Evolutionary conservation across 129 eudicot species (phyloP).

Genomic region (Artemisia tridentata): DNA sequence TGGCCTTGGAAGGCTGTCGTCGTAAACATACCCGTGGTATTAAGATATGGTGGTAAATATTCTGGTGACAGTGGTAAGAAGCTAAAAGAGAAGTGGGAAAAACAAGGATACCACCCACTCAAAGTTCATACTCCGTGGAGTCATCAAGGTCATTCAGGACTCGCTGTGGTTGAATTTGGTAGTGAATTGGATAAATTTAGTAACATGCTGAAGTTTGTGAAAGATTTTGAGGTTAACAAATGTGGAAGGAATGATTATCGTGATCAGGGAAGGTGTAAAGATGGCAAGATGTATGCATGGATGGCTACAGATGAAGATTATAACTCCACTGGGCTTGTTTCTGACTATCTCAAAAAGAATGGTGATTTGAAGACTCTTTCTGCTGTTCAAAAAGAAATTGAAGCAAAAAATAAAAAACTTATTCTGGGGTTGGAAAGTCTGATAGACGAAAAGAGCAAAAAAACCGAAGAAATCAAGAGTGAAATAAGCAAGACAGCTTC

Average conservation of each 20-base stretch:
- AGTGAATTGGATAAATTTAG: constrained; percentile 52
- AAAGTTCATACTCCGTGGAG: constrained; percentile 71
- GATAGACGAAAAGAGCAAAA: constrained; percentile 39
- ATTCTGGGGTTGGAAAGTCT: constrained; percentile 33
- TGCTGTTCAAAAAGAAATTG: constrained; percentile 52
- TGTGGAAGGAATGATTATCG: constrained; percentile 57
- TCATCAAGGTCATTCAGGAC: constrained; percentile 55
- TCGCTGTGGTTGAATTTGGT: constrained; percentile 57
- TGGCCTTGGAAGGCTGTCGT: constrained; percentile 78
- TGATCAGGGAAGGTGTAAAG: constrained; percentile 30
- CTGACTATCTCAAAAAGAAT: constrained; percentile 44
- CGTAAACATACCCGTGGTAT: constrained; percentile 52
- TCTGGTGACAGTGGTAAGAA: constrained; percentile 60
- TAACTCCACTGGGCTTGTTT: constrained; percentile 40
- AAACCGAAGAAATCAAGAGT: constrained; percentile 46
- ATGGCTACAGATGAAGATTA: constrained; percentile 62
- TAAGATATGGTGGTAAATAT: constrained; percentile 41
- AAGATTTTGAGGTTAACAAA: constrained; percentile 42
- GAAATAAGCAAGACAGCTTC: constrained; percentile 49
- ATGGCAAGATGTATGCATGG: constrained; percentile 67
- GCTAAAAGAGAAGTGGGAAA: constrained; percentile 48
- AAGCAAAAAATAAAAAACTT: constrained; percentile 34
- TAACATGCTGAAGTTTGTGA: constrained; percentile 49
- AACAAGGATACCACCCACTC: constrained; percentile 53
- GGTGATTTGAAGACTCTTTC: constrained; percentile 57